Percentiles rank a stretch among this genome's conserved stretches.
phyloP scores from a whole-genome alignment of 768 basidiomycete species.

The Cystofilobasidium bisporidii region DNA sequence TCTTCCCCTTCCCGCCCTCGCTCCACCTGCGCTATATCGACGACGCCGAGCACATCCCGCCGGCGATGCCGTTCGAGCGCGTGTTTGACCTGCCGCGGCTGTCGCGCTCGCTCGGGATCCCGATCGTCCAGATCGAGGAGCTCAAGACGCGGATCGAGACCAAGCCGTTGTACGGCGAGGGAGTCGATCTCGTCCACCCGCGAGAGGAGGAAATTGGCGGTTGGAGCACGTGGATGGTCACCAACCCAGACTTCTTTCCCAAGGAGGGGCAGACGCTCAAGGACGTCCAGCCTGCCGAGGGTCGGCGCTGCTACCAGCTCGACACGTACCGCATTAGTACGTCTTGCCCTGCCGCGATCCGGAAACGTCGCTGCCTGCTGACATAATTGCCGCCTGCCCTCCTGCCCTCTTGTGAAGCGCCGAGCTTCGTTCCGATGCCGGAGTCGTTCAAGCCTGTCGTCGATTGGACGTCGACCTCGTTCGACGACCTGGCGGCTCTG shows the following conservation, averaged over 20 bases:
- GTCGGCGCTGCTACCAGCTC: slow-evolving; percentile 25
- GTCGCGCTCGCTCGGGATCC: slow-evolving; percentile 21
- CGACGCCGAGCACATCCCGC: slow-evolving; percentile 28
- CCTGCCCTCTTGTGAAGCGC: background rate
- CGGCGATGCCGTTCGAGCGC: slow-evolving; percentile 27
- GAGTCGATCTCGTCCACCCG: slow-evolving; percentile 23
- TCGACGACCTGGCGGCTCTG: slow-evolving; percentile 23
- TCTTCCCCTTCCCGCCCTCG: slow-evolving; percentile 30
- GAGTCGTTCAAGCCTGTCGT: slow-evolving; percentile 25
- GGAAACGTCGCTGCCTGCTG: too few species aligned
- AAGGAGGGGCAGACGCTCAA: background rate
- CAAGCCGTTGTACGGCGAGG: slow-evolving; percentile 24
- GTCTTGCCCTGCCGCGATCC: background rate
- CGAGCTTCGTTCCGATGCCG: slow-evolving; percentile 26
- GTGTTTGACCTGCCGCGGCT: slow-evolving; percentile 29
- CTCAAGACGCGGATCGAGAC: slow-evolving; percentile 28
- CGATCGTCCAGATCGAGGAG: slow-evolving; percentile 30
- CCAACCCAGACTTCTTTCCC: slow-evolving; percentile 23
- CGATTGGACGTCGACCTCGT: slow-evolving; percentile 21
- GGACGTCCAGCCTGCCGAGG: background rate
- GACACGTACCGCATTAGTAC: slow-evolving; percentile 28
- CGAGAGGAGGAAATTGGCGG: slow-evolving; percentile 28
- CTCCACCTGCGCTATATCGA: slow-evolving; percentile 28
- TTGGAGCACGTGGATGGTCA: slow-evolving; percentile 29
- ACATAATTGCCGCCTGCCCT: too few species aligned